Evolutionary conservation across 495 filamentous ascomycete genomes (phyloP), one percentile per base, ranked within the genome.

Genomic region (Letharia lupina): DNA sequence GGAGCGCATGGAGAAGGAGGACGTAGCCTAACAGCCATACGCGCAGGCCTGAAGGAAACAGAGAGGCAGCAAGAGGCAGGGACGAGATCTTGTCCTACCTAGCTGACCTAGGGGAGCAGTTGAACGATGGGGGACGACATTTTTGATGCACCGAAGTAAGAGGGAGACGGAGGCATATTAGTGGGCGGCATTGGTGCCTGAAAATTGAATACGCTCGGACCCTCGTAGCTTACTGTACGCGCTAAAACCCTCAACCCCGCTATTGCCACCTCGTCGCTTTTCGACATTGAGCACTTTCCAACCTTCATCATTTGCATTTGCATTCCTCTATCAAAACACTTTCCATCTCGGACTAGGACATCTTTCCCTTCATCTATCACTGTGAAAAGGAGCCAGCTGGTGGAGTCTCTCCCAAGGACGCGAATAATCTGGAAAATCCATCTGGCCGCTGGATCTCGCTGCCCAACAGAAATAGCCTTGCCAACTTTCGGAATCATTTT

Each of bases 361-460:
- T 33, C 33, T 37, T 57, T 20, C 31, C 31, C 1, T 20, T 57
- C 33, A 35, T 20, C 54, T 16, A 57, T 37, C 33, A 12, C 54
- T 37, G 54, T 37, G 54, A 35, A 10, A 37, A 57, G 54, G 54
- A 57, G 33, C 54, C 54, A 57, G 54, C 33, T 57, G 54, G 33
- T 20, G 31, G 54, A 57, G 1, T 57, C 33, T 37, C 54, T 11
- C 16, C 16, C 9, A 57, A 37, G 8, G 8, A 39, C 37, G 4
- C 37, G 37, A 8, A 39, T 8, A 18, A 4, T 33, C 54, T 5
- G 16, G 31, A 10, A 33, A 4, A 35, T 18, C 31, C 3, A 18
- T 8, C 33, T 57, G 50, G 50, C n/a, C 18, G 10, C 31, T 56
- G 52, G 52, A 33, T 31, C 31, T 57, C 33, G 54, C 54, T 57